A percentile compares a stretch with the other conserved stretches of the same genome.
Evolutionary conservation across 23 red algal genomes (phyloP).

Genomic region (Gracilaria gracilis): DNA sequence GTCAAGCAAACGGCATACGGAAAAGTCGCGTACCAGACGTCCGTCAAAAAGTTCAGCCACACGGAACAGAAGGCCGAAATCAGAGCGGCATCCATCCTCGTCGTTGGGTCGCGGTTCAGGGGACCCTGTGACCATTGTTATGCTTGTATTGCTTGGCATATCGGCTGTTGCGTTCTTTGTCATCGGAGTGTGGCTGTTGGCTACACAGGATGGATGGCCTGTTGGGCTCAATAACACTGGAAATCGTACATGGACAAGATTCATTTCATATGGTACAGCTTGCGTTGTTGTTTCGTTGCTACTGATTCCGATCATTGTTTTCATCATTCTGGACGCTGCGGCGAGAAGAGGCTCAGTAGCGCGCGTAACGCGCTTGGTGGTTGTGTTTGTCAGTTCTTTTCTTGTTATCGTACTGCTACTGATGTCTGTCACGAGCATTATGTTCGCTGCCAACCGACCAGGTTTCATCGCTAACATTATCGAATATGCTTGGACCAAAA

Average conservation of each 20-base stretch:
- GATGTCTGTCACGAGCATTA: conserved; percentile 29
- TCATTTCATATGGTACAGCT: conserved; percentile 31
- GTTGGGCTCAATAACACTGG: conserved; percentile 44
- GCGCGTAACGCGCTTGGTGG: conserved; percentile 16
- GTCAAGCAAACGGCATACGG: not conserved
- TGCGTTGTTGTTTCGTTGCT: conserved; percentile 46
- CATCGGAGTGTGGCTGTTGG: conserved; percentile 49
- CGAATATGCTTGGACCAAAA: conserved; percentile 49
- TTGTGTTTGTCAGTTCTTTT: conserved; percentile 27
- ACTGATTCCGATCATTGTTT: conserved; percentile 43
- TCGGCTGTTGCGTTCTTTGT: conserved; percentile 44
- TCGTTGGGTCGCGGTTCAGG: conserved; percentile 33
- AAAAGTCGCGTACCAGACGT: not conserved
- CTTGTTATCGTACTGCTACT: conserved; percentile 27
- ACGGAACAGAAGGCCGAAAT: not conserved
- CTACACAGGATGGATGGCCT: conserved; percentile 46
- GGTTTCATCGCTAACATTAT: conserved; percentile 42
- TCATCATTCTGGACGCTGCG: conserved; percentile 7
- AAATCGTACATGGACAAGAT: conserved; percentile 42
- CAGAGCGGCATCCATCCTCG: conserved; percentile 30
- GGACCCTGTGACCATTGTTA: conserved; percentile 27
- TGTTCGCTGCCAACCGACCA: conserved; percentile 23
- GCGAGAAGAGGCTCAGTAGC: conserved; percentile 16
- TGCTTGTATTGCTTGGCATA: conserved; percentile 39
- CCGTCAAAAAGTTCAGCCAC: not conserved